Base-by-base conservation (phyloP, 2,329 filamentous ascomycete species). In the Elsinoe arachidis region DNA sequence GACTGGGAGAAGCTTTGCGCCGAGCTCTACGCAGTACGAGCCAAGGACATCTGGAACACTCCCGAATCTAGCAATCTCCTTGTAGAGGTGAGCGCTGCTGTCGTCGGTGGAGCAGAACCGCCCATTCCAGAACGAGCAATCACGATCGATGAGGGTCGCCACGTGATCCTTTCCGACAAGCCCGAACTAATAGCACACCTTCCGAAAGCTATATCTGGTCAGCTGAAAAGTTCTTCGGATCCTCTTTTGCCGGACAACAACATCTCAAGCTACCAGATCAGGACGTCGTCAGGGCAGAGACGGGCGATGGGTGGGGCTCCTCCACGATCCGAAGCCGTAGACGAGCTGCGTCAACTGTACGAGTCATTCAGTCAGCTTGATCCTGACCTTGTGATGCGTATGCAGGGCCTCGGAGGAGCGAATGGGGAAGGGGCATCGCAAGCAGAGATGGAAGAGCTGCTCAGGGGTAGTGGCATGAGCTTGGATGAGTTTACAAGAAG, bases 41-140 rank as follows among this genome's bases (percentile, higher is more conserved):
- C 87, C 3, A 92, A 90, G 66, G 87, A 92, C 63, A 74, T 95
- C 2, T 96, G 91, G 91, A 90, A 90, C 67, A 90, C 85, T 3
- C 79, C 87, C 0, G 85, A 89, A 65, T 83, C 82, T 12, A 84
- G 80, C 2, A 74, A 77, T 3, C 72, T 96, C 6, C 79, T 96
- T 1, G 78, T 85, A 30, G 83, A 88, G 64, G 82, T 86, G 14
- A 85, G 84, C 44, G 80, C 82, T 60, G 78, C 78, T 10, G 70
- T 79, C 53, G 64, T 66, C 12, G 63, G 70, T 14, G 64, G 70
- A 1, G 69, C 77, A 1, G 70, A 76, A 1, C 59, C 72, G 65
- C 56, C 74, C 69, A 61, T 79, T 70, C 59, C 71, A 2, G 71
- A 76, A 21, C 47, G 55, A 11, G 60, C 66, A 58, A 78, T 82